Evolutionary conservation across 2,329 filamentous ascomycete genomes (phyloP).

Genomic region (Cladophialophora yegresii): DNA sequence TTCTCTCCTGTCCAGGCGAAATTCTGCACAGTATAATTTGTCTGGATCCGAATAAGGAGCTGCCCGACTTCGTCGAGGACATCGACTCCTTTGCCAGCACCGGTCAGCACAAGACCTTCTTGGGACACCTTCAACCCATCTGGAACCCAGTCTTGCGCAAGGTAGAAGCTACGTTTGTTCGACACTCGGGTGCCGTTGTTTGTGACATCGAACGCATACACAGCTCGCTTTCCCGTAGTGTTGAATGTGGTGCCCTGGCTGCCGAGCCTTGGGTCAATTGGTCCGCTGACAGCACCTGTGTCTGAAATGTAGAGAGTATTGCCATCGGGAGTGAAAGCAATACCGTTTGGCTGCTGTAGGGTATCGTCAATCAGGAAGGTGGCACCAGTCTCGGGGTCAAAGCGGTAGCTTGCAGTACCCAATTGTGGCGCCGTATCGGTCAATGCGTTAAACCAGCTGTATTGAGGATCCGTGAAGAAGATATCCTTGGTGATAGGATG

Average conservation of each 20-base stretch:
- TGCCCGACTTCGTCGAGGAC: conserved; percentile 45
- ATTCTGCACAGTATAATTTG: conserved; percentile 50
- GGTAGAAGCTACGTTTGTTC: conserved; percentile 47
- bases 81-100: conserved; percentile 46
- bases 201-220: conserved; percentile 45
- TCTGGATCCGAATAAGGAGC: conserved; percentile 46
- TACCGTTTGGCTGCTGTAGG: conserved; percentile 48
- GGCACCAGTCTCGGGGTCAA: conserved; percentile 41
- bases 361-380: conserved; percentile 45
- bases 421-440: conserved; percentile 43
- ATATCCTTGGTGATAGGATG: conserved; percentile 47
- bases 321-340: conserved; percentile 47
- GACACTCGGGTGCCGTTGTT: conserved; percentile 42
- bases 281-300: conserved; percentile 40
- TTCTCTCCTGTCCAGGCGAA: conserved; percentile 48
- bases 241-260: conserved; percentile 30
- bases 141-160: conserved; percentile 45
- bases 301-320: conserved; percentile 47
- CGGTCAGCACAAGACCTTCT: conserved; percentile 48
- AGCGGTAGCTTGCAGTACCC: conserved; percentile 46
- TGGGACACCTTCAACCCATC: conserved; percentile 49
- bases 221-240: conserved; percentile 29
- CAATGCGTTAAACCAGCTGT: conserved; percentile 43
- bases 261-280: conserved; percentile 39
- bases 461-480: conserved; percentile 54